Evolutionary conservation across 2,329 filamentous ascomycete species (phyloP), one percentile per base, ranked within the genome.

Genomic region (Ophiostoma populinum): DNA sequence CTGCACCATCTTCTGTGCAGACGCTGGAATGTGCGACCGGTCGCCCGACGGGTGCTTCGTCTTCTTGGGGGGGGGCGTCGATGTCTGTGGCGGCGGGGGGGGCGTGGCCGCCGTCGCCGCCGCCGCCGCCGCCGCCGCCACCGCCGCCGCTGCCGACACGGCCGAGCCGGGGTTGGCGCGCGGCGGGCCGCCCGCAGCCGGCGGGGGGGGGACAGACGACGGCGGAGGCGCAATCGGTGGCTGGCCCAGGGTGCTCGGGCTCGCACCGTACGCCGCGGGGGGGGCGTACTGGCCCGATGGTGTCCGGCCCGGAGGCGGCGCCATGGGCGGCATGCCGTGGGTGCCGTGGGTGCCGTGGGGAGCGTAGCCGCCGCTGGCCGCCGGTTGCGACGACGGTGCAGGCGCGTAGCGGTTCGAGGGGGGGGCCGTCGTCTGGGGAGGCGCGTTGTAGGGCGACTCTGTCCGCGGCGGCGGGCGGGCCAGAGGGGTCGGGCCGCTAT

Each of bases 371-470:
- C 16, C n/a, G 6, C 30, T n/a, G 4, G 19, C 19, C 16, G 20
- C 8, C 6, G 30, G 30, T 9, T 32, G 30, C 8, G 24, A 20
- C 12, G 68, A 58, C 29, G 77, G 72, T 34, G 69, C 62, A 10
- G 80, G 79, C 11, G 80, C 75, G 52, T 92, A 92, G 48, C 82
- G 65, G 58, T 73, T 82, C 8, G 73, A 67, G 6, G 77, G 70
- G n/a, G 80, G 75, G 5, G 71, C 62, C 13, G 63, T 67, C 20
- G 63, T 67, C 20, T 75, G 61, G 6, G 81, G 80, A 36, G 86
- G 80, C 24, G 79, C 71, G 48, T 86, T 83, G 55, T 93, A 94
- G 6, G 86, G 86, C 18, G 86, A 93, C 5, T 78, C 67, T 19
- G 78, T 83, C 43, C 83, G 75, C 16, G 75, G 68, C 34, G 82